These are phyloP conservation scores for Crucibulum laeve DNA, from an alignment of 768 basidiomycete species.

Conservation along the genomic window DNA sequence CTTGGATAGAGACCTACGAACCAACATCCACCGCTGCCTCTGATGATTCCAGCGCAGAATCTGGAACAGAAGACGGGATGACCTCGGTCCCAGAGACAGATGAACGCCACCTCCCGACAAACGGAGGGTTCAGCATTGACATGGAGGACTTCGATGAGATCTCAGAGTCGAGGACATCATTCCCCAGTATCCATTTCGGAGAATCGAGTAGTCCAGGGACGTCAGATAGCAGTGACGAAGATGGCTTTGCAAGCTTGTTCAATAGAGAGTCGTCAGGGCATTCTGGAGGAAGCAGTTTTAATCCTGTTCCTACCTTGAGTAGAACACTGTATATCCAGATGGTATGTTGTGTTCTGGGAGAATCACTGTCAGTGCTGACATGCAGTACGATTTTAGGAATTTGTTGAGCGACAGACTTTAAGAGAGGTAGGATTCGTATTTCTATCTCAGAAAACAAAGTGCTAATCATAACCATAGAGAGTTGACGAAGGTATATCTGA, in stretches of 20 bases:
- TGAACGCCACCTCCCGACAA: slow-evolving; percentile 33
- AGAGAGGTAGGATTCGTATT: slow-evolving; percentile 52
- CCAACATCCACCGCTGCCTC: slow-evolving; percentile 45
- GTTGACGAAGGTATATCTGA: slow-evolving; percentile 79
- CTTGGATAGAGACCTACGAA: slow-evolving; percentile 80
- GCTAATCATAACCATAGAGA: slow-evolving; percentile 33
- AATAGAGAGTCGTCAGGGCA: slow-evolving; percentile 10
- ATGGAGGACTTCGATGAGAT: slow-evolving; percentile 60
- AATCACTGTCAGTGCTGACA: background rate
- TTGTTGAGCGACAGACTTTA: slow-evolving; percentile 87
- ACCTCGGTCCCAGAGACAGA: slow-evolving; percentile 40
- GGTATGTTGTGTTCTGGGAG: slow-evolving; percentile 37
- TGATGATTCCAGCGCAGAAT: slow-evolving; percentile 45
- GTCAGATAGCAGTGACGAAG: slow-evolving; percentile 35
- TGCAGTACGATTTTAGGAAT: slow-evolving; percentile 49
- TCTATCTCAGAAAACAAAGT: background rate
- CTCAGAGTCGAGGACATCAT: slow-evolving; percentile 54
- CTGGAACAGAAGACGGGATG: slow-evolving; percentile 36
- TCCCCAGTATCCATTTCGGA: slow-evolving; percentile 85
- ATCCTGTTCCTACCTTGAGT: slow-evolving; percentile 25
- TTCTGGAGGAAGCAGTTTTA: too few relatives aligned
- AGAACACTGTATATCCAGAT: slow-evolving; percentile 92
- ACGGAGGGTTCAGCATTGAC: slow-evolving; percentile 61
- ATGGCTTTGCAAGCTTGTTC: slow-evolving; percentile 29
- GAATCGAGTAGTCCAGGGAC: slow-evolving; percentile 30